Evolutionary conservation across 345 rosid genomes (phyloP), one percentile per base, ranked within the genome.

Genomic region (Microthlaspi erraticum): DNA sequence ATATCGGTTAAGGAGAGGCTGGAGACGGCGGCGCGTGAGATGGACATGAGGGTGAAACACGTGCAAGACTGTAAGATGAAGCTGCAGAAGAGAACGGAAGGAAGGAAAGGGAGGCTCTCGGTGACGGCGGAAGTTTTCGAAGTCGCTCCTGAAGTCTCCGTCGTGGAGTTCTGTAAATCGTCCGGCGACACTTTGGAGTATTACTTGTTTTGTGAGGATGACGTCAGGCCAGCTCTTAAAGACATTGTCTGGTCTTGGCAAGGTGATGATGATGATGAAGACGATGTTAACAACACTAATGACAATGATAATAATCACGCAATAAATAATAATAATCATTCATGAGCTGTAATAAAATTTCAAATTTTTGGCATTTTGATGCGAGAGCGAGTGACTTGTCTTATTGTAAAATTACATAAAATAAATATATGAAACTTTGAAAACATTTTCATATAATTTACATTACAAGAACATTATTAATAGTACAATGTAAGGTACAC

Each of bases 231-330:
- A 17, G 90, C 91, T n/a, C 81, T 92, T 72, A 81, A 79, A 43
- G 93, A 88, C 68, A 84, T 92, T 5, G 96, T 88, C 3, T 92
- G 96, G 95, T 81, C 86, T 10, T 92, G 98, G 98, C 95, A 86
- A 79, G 98, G 98, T 3, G 98, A 89, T 72, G 59, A 57, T 31
- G 98, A 89, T 70, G 59, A 57, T 20, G 76, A 51, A 19, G 52
- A 79, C 23, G 78, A 68, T 13, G 31, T 60, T n/a, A 50, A 46
- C 49, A 33, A 48, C 59, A 51, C 11, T 33, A 16, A 36, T 51
- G 68, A 67, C 13, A 42, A 49, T 46, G 61, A 31, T 43, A 36
- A 26, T 43, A 36, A n/a, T n/a, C n/a, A 42, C 8, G 2, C 13
- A 61, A 8, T 7, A 18, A 16, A 29, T 23, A 55, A 29, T 23